These are phyloP conservation scores for Lanmaoa pseudosensibilis DNA, from an alignment of 768 basidiomycete species.

Conservation along the genomic window DNA sequence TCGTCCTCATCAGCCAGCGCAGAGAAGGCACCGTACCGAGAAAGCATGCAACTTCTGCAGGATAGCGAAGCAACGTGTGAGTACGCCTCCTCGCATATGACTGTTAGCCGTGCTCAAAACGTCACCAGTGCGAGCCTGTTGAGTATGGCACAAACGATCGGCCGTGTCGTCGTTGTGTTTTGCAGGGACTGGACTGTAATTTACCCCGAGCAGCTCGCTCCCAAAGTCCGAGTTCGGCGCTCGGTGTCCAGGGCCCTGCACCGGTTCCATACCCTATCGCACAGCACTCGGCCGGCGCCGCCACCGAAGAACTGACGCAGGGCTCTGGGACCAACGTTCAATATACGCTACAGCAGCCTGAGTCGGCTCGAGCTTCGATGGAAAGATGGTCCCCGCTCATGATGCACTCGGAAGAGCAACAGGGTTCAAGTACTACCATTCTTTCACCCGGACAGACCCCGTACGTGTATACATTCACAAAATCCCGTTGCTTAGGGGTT, in stretches of 20 bases:
- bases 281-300: slow-evolving; percentile 6
- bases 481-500: not conserved
- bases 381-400: slow-evolving; percentile 1
- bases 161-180: slow-evolving; percentile 25
- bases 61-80: slow-evolving; percentile 19
- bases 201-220: slow-evolving; percentile 18
- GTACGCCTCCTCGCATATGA: not conserved
- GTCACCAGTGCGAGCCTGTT: slow-evolving; percentile 17
- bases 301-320: slow-evolving; percentile 5
- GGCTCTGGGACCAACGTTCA: not conserved
- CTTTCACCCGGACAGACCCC: not conserved
- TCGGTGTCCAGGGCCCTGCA: slow-evolving; percentile 10
- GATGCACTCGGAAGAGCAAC: slow-evolving; percentile 6
- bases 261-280: slow-evolving; percentile 1
- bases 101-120: slow-evolving; percentile 2
- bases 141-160: slow-evolving; percentile 18
- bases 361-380: not conserved
- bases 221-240: slow-evolving; percentile 20
- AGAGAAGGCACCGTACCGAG: slow-evolving; percentile 13
- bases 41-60: slow-evolving; percentile 24
- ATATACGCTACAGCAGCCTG: slow-evolving; percentile 8
- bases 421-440: not conserved
- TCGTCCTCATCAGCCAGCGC: slow-evolving; percentile 7
- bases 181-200: slow-evolving; percentile 10
- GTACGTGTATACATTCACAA: slow-evolving; percentile 12